These are phyloP conservation scores for Vaccinium myrtillus DNA, from an alignment of 148 eudicot genomes.

Conservation along the genomic window DNA sequence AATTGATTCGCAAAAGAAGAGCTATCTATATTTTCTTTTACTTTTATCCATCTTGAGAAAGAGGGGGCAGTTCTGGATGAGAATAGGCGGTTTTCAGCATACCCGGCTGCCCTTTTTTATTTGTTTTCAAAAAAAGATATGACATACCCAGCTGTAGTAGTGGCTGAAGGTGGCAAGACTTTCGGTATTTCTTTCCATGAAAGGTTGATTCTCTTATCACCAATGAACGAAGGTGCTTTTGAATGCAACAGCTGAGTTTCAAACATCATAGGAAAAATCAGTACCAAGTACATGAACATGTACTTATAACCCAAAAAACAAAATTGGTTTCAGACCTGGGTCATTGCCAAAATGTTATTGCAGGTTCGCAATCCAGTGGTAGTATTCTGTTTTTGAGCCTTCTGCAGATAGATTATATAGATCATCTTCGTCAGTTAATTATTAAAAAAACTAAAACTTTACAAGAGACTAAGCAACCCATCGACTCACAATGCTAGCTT, in stretches of 20 bases:
- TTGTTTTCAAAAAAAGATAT: background rate
- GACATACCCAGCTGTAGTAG: slow-evolving; percentile 54
- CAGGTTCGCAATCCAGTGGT: slow-evolving; percentile 70
- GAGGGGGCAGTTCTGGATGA: background rate
- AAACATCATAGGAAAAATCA: background rate
- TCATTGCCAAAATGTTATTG: slow-evolving; percentile 88
- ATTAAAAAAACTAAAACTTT: background rate
- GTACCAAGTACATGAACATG: background rate
- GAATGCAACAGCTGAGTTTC: slow-evolving; percentile 71
- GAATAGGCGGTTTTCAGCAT: background rate
- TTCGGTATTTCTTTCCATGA: slow-evolving; percentile 87
- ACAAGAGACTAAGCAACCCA: background rate
- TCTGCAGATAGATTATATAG: slow-evolving; percentile 31
- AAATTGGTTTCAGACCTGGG: slow-evolving; percentile 51
- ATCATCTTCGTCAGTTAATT: background rate
- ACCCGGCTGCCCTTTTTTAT: background rate
- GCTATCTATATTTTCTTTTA: background rate
- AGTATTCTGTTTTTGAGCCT: slow-evolving; percentile 72
- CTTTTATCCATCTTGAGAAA: background rate
- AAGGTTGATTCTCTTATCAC: slow-evolving; percentile 72
- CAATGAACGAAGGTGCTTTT: slow-evolving; percentile 75
- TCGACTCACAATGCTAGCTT: slow-evolving; percentile 61
- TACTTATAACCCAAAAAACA: background rate
- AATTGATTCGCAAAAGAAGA: background rate
- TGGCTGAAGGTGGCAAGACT: slow-evolving; percentile 39